Conservation (phyloP, 2,329 filamentous ascomycete genomes). For the Furcasterigmium furcatum region DNA sequence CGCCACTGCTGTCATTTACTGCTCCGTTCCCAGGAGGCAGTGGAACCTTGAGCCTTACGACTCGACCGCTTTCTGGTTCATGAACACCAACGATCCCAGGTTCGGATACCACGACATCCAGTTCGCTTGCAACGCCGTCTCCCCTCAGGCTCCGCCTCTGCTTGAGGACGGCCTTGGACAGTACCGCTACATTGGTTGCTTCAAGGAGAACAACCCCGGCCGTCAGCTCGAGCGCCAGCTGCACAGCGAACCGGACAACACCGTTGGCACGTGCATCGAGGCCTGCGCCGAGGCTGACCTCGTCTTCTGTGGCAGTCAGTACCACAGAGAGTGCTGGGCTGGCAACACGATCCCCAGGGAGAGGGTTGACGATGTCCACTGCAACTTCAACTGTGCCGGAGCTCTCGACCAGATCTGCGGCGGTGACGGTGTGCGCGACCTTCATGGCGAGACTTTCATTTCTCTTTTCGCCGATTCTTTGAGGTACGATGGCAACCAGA, state of each 20-base stretch:
- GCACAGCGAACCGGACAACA: slow-evolving; percentile 35
- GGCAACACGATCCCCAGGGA: slow-evolving; percentile 42
- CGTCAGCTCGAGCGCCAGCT: slow-evolving; percentile 44
- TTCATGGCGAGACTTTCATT: slow-evolving; percentile 35
- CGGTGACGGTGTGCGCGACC: slow-evolving; percentile 37
- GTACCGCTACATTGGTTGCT: slow-evolving; percentile 55
- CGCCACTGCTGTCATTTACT: slow-evolving; percentile 49
- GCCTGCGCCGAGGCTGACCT: slow-evolving; percentile 32
- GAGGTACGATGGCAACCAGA: slow-evolving; percentile 22
- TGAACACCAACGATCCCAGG: slow-evolving; percentile 52
- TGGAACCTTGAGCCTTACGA: slow-evolving; percentile 51
- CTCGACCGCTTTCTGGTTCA: slow-evolving; percentile 47
- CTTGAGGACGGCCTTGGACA: slow-evolving; percentile 36
- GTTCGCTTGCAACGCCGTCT: slow-evolving; percentile 48
- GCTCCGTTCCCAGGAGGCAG: slow-evolving; percentile 52
- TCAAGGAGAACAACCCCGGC: slow-evolving; percentile 51
- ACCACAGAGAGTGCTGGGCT: slow-evolving; percentile 52
- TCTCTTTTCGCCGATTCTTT: slow-evolving; percentile 42
- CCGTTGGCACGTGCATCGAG: slow-evolving; percentile 40
- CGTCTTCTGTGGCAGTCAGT: slow-evolving; percentile 45
- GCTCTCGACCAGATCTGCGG: slow-evolving; percentile 49
- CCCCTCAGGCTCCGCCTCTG: slow-evolving; percentile 50
- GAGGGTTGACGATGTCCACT: slow-evolving; percentile 41
- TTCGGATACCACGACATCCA: slow-evolving; percentile 49
- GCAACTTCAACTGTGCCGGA: slow-evolving; percentile 49